Conservation (phyloP, 164 flowering plant species). For the Dillenia turbinata region DNA sequence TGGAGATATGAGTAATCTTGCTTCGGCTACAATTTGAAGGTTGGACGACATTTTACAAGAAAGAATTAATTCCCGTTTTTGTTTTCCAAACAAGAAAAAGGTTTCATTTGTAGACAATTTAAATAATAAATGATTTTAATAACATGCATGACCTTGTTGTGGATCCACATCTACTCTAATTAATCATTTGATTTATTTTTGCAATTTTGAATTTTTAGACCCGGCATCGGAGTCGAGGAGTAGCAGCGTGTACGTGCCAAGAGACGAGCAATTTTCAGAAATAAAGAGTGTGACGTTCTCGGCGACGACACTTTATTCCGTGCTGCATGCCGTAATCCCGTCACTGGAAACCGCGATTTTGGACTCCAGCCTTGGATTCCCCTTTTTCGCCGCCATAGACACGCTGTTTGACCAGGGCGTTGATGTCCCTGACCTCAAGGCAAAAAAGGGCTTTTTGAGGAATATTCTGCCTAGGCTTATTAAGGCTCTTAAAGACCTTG, state of each 20-base stretch:
- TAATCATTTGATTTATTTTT: too few relatives aligned
- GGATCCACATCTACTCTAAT: neutral
- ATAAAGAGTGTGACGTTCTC: conserved; percentile 14
- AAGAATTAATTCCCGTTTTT: too few relatives aligned
- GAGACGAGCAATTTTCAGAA: conserved; percentile 20
- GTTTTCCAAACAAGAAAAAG: too few relatives aligned
- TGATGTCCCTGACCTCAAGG: neutral
- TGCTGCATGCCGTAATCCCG: conserved; percentile 18
- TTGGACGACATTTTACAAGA: too few relatives aligned
- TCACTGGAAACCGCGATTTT: neutral
- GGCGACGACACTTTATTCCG: conserved; percentile 1
- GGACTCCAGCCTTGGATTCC: conserved; percentile 12
- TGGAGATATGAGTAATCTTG: too few relatives aligned
- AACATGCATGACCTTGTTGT: neutral
- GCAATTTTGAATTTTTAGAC: conserved; percentile 5
- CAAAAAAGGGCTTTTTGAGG: neutral
- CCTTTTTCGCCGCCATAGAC: conserved; percentile 17
- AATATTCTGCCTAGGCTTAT: conserved; percentile 7
- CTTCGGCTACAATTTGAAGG: too few relatives aligned
- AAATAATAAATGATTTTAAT: too few relatives aligned
- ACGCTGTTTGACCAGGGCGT: conserved; percentile 14
- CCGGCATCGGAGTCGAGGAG: conserved; percentile 13
- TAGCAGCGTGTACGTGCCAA: conserved; percentile 15
- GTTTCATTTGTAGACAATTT: too few relatives aligned
- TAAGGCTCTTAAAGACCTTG: neutral